Evolutionary conservation across 306 rosid species (phyloP).

Genomic region (Vicia faba): DNA sequence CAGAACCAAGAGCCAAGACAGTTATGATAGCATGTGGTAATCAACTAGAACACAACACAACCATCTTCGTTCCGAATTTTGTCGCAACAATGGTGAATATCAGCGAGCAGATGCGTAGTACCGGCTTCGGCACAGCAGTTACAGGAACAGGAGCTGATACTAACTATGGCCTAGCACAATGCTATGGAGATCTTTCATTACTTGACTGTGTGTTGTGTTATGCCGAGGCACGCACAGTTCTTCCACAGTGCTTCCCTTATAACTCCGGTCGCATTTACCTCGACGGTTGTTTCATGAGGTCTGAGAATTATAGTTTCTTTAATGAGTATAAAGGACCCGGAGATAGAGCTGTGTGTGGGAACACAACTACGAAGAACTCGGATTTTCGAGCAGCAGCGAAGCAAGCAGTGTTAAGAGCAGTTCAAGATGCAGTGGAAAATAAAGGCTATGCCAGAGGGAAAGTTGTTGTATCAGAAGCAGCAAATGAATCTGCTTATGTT

Average conservation of each 20-base stretch:
- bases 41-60: slow-evolving; percentile 56
- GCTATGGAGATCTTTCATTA: slow-evolving; percentile 87
- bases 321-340: slow-evolving; percentile 56
- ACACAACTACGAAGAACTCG: slow-evolving; percentile 50
- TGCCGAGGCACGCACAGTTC: slow-evolving; percentile 78
- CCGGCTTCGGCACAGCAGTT: slow-evolving; percentile 68
- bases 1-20: slow-evolving; percentile 74
- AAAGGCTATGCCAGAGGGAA: slow-evolving; percentile 57
- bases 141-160: slow-evolving; percentile 70
- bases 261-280: slow-evolving; percentile 73
- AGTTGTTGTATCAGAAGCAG: slow-evolving; percentile 42
- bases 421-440: slow-evolving; percentile 48
- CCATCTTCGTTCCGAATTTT: slow-evolving; percentile 63
- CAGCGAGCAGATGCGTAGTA: slow-evolving; percentile 65
- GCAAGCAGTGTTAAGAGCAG: slow-evolving; percentile 53
- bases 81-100: slow-evolving; percentile 77
- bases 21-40: slow-evolving; percentile 52
- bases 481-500: slow-evolving; percentile 63
- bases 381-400: slow-evolving; percentile 51
- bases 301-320: slow-evolving; percentile 74
- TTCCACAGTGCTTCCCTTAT: slow-evolving; percentile 78
- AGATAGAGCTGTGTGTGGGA: slow-evolving; percentile 66
- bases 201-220: slow-evolving; percentile 83
- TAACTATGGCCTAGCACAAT: slow-evolving; percentile 84
- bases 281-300: slow-evolving; percentile 97